phyloP scores from a whole-genome alignment of 140 eudicot species.

The Anethum foeniculum region DNA sequence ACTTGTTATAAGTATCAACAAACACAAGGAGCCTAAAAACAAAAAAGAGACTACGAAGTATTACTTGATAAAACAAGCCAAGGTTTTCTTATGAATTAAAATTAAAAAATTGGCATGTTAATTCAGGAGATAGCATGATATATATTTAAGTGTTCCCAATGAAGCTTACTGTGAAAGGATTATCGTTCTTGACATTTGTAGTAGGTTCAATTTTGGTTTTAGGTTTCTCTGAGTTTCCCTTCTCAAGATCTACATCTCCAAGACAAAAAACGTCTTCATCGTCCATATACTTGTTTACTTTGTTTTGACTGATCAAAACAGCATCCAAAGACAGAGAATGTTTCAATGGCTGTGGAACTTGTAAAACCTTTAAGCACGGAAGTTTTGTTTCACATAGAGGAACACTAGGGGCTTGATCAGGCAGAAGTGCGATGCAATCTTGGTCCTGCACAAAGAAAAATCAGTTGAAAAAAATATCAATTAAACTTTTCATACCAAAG shows the following conservation, averaged over 20 bases:
- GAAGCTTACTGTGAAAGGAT: constrained; percentile 41
- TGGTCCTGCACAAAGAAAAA: constrained; percentile 38
- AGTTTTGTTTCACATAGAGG: constrained; percentile 31
- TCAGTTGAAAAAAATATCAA: neutral
- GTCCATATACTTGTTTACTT: constrained; percentile 36
- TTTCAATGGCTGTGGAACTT: constrained; percentile 32
- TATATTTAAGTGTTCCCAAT: neutral
- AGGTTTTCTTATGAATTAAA: neutral
- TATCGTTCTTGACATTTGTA: constrained; percentile 37
- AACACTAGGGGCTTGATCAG: constrained; percentile 37
- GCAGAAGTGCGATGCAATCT: constrained; percentile 45
- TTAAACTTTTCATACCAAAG: neutral
- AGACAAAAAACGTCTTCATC: constrained; percentile 31
- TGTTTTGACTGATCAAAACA: constrained; percentile 32
- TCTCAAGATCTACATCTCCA: constrained; percentile 44
- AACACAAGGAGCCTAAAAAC: neutral
- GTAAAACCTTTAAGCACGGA: constrained; percentile 24
- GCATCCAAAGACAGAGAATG: constrained; percentile 44
- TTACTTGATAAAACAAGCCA: neutral
- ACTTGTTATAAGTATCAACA: neutral
- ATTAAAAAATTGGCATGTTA: neutral
- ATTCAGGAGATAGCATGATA: neutral
- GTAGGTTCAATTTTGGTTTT: constrained; percentile 27
- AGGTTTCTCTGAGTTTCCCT: constrained; percentile 46
- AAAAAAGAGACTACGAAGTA: neutral